These are phyloP conservation scores for Lactifluus piperatus DNA, from an alignment of 768 basidiomycete species.

Conservation along the genomic window DNA sequence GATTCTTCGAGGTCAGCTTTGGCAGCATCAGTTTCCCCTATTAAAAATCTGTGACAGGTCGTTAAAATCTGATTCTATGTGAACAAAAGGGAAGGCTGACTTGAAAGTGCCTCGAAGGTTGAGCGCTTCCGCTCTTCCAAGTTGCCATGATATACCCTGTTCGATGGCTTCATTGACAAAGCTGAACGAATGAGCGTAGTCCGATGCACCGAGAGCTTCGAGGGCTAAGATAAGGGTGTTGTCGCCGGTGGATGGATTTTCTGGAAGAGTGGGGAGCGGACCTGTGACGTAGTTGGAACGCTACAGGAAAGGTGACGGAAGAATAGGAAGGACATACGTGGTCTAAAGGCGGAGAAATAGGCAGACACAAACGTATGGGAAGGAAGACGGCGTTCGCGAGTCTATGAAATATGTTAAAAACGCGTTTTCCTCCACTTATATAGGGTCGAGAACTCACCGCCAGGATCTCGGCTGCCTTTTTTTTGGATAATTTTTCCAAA, in stretches of 20 bases:
- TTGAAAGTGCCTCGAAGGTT: constrained; percentile 96
- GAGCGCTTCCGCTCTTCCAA: constrained; percentile 75
- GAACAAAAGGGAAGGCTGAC: constrained; percentile 34
- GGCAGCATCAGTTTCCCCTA: constrained; percentile 73
- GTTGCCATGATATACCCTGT: constrained; percentile 73
- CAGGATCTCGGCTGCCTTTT: constrained; percentile 67
- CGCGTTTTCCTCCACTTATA: neutral
- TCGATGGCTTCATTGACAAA: constrained; percentile 79
- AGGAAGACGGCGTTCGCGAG: constrained; percentile 75
- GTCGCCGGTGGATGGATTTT: constrained; percentile 71
- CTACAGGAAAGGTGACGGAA: constrained; percentile 2
- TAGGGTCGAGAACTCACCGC: constrained; percentile 37
- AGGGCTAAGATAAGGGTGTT: constrained; percentile 71
- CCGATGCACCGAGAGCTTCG: constrained; percentile 73
- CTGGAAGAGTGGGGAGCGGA: constrained; percentile 62
- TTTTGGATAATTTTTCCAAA: constrained; percentile 67
- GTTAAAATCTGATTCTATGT: neutral
- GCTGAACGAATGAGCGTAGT: constrained; percentile 75
- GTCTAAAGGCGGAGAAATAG: constrained; percentile 95
- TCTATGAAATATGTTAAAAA: constrained; percentile 29
- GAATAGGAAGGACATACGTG: constrained; percentile 43
- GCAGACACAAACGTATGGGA: constrained; percentile 88
- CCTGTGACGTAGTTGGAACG: constrained; percentile 32
- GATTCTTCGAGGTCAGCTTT: constrained; percentile 77
- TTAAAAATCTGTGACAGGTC: constrained; percentile 62